phyloP scores from a whole-genome alignment of 441 rosid species.

The Aleurites moluccanus region DNA sequence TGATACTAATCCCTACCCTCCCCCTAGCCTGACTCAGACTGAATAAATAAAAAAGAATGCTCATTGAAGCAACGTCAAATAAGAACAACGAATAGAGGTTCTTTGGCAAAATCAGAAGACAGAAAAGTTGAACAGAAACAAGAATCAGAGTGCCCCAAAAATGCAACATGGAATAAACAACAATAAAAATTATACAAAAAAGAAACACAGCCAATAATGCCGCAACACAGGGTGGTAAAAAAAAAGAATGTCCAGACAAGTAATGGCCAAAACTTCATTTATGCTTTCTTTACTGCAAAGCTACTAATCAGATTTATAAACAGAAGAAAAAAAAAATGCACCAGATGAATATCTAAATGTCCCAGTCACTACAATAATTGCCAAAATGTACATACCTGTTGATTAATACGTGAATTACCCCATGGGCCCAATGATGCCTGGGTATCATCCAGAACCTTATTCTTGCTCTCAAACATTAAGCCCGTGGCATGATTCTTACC shows the following conservation, averaged over 20 bases:
- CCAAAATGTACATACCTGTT: constrained; percentile 52
- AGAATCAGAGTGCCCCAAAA: background rate
- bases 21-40: background rate
- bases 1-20: background rate
- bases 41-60: background rate
- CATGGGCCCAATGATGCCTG: constrained; percentile 73
- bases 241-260: background rate
- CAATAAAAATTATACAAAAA: background rate
- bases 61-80: background rate
- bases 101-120: background rate
- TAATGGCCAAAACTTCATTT: background rate
- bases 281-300: background rate
- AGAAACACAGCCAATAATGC: background rate
- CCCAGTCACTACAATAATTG: background rate
- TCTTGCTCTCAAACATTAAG: constrained; percentile 54
- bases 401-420: constrained; percentile 61
- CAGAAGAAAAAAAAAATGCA: background rate
- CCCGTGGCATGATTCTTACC: constrained; percentile 49
- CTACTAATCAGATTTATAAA: background rate
- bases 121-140: background rate
- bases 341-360: background rate
- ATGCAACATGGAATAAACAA: background rate
- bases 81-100: background rate
- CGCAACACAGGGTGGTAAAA: background rate
- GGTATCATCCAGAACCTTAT: constrained; percentile 56